Conservation (phyloP, 768 basidiomycete genomes). For the Phanerochaete sordida region DNA sequence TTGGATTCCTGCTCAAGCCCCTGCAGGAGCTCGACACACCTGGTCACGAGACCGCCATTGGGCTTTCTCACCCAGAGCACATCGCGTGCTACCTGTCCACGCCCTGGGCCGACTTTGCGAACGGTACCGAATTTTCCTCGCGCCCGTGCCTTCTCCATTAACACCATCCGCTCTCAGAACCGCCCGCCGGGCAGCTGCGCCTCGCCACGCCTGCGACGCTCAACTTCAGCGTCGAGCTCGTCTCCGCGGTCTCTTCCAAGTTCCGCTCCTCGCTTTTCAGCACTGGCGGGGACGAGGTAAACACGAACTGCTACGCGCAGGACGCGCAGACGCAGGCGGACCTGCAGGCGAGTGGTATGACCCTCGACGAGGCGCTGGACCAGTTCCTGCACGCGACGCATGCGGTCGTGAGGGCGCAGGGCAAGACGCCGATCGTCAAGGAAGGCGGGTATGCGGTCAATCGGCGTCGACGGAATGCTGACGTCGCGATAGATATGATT, state of each 20-base stretch:
- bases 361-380: constrained; percentile 61
- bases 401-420: constrained; percentile 43
- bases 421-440: constrained; percentile 83
- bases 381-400: constrained; percentile 62
- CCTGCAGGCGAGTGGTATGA: constrained; percentile 46
- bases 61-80: constrained; percentile 63
- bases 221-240: constrained; percentile 53
- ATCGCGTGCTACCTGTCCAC: constrained; percentile 59
- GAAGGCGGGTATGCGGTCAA: constrained; percentile 43
- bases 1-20: no score
- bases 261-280: constrained; percentile 63
- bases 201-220: constrained; percentile 59
- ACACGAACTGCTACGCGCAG: constrained; percentile 58
- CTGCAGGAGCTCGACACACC: constrained; percentile 82
- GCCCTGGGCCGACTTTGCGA: constrained; percentile 59
- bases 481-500: constrained; percentile 28
- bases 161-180: constrained; percentile 37
- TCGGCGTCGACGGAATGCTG: not conserved
- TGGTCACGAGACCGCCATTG: constrained; percentile 73
- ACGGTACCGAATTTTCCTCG: not conserved
- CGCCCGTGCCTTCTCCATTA: not conserved
- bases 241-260: constrained; percentile 48
- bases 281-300: constrained; percentile 84
- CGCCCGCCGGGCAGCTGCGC: constrained; percentile 81
- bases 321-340: constrained; percentile 58